Percentiles rank a stretch among this genome's conserved stretches.
Conservation (phyloP, 2,329 filamentous ascomycete species). For the Didymella pinodella region DNA sequence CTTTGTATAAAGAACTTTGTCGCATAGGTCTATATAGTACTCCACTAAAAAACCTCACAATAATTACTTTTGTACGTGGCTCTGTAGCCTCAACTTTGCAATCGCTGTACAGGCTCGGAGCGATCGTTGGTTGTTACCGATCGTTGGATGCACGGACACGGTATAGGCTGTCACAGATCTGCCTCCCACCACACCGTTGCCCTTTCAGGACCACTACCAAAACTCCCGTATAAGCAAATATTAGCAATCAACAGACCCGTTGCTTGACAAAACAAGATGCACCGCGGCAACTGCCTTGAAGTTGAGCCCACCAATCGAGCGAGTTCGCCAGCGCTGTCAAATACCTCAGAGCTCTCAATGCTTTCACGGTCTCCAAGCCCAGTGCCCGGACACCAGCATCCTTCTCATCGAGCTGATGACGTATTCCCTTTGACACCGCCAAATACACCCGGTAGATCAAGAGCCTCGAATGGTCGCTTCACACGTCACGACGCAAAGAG, state of each 20-base stretch:
- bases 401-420: too few relatives aligned
- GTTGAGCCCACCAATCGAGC: background rate
- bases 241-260: background rate
- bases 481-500: background rate
- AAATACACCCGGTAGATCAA: background rate
- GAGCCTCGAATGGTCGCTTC: background rate
- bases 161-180: background rate
- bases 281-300: background rate
- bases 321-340: constrained; percentile 11
- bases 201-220: too few relatives aligned
- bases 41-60: too few relatives aligned
- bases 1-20: too few relatives aligned
- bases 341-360: constrained; percentile 11
- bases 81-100: too few relatives aligned
- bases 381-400: constrained; percentile 7
- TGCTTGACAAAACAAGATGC: background rate
- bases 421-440: background rate
- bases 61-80: too few relatives aligned
- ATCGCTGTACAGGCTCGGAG: too few relatives aligned
- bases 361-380: constrained; percentile 19
- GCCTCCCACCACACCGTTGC: background rate
- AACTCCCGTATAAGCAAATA: background rate
- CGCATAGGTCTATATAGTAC: too few relatives aligned
- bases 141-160: too few relatives aligned
- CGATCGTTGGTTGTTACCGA: too few relatives aligned